Conservation (phyloP, 192 early-diverging fungal genomes). For the Glomus cerebriforme region DNA sequence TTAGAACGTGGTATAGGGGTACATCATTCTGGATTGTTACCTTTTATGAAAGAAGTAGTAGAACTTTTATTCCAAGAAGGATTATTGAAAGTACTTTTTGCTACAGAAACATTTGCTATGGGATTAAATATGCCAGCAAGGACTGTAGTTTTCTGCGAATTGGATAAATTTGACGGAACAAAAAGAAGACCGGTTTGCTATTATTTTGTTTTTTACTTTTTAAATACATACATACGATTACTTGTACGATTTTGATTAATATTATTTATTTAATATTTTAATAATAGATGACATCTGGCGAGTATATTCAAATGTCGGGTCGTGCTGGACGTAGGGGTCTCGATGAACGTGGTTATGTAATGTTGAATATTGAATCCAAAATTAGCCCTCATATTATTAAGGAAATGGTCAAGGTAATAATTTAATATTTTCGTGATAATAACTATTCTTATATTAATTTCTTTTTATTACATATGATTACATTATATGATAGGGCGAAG, state of each 20-base stretch:
- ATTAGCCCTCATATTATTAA: conserved; percentile 92
- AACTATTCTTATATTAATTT: neutral
- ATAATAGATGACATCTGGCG: conserved; percentile 68
- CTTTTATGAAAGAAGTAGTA: conserved; percentile 95
- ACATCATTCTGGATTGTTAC: conserved; percentile 94
- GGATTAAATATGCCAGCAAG: conserved; percentile 99
- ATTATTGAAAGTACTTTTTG: conserved; percentile 97
- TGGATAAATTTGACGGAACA: conserved; percentile 92
- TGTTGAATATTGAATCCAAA: conserved; percentile 95
- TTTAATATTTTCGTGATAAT: too few relatives aligned
- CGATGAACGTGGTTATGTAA: conserved; percentile 96
- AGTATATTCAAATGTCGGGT: conserved; percentile 99
- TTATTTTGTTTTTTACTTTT: neutral
- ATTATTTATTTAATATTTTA: neutral
- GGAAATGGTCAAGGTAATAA: conserved; percentile 80
- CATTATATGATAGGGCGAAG: conserved; percentile 50
- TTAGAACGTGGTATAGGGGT: conserved; percentile 93
- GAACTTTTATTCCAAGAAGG: conserved; percentile 98
- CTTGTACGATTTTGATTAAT: neutral
- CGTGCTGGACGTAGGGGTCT: conserved; percentile 96
- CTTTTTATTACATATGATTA: neutral
- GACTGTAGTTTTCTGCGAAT: conserved; percentile 94
- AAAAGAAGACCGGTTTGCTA: conserved; percentile 74
- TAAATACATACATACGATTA: neutral
- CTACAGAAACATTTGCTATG: conserved; percentile 98